Percentiles rank a stretch among this genome's conserved stretches.
Evolutionary conservation across 805 yeast genomes (phyloP).

Genomic region (Schizosaccharomyces osmophilus): DNA sequence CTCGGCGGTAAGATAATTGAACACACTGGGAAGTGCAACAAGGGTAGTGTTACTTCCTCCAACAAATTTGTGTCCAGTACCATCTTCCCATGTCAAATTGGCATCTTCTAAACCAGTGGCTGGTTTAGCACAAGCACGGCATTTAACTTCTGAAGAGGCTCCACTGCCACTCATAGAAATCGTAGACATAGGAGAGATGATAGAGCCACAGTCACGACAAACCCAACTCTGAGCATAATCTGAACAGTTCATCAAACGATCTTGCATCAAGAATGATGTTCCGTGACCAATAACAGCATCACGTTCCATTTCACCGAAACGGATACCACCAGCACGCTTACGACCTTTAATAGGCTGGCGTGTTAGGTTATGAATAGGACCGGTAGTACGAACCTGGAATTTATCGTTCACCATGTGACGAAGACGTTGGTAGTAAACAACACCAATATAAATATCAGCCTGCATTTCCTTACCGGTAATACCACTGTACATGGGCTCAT

Average conservation of each 20-base stretch:
- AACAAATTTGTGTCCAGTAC: conserved; percentile 68
- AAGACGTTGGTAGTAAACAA: conserved; percentile 90
- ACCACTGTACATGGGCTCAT: conserved; percentile 97
- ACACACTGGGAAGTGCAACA: conserved; percentile 87
- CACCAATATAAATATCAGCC: conserved; percentile 88
- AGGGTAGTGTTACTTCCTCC: conserved; percentile 91
- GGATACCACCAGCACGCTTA: conserved; percentile 96
- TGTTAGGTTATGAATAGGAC: conserved; percentile 87
- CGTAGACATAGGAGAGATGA: conserved; percentile 67
- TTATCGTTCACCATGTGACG: conserved; percentile 99
- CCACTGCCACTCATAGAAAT: conserved; percentile 71
- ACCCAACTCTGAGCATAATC: conserved; percentile 81
- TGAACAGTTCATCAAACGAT: conserved; percentile 78
- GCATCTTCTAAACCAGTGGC: conserved; percentile 22
- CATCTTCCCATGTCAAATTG: conserved; percentile 85
- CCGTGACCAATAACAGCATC: conserved; percentile 98
- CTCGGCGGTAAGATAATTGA: conserved; percentile 85
- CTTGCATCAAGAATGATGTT: conserved; percentile 81
- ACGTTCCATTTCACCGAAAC: conserved; percentile 99
- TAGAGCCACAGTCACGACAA: conserved; percentile 82
- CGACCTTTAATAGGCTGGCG: conserved; percentile 99
- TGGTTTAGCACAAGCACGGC: conserved; percentile 72
- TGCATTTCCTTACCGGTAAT: conserved; percentile 93
- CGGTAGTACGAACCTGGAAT: conserved; percentile 97
- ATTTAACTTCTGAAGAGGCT: conserved; percentile 31